Evolutionary conservation across 139 green algal genomes (phyloP), one percentile per base, ranked within the genome.

Genomic region (Picocystis salinarum): DNA sequence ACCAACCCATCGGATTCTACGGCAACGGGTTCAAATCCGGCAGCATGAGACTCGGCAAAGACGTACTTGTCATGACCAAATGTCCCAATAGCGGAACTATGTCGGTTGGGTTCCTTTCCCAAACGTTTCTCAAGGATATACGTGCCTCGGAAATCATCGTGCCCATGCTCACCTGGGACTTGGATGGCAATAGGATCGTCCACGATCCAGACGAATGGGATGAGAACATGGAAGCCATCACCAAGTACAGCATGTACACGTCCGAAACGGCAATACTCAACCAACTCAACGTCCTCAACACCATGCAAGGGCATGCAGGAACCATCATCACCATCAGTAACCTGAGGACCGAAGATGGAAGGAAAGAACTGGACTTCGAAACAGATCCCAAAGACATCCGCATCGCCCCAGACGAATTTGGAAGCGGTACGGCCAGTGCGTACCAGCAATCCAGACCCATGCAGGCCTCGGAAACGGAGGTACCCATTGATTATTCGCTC

Each of bases 1-100:
- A 31, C 25, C 53, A 44, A 39, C 19, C 45, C 28, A 61, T 69
- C 41, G 60, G 49, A 3, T 46, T 50, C 29, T 71, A 73, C 56
- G 63, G 63, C 10, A 75, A 75, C 33, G 65, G 65, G n/a, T 75
- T 75, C 55, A 75, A 75, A 50, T 60, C 56, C 3, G 54, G 63
- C 20, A 67, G 42, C 6, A 75, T 75, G 65, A 42, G 65, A 2
- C 40, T 75, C 39, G 65, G 57, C 3, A 41, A 37, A 6, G 65
- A 75, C 9, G 65, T 67, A 4, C 29, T 75, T 28, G 64, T 75
- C 12, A 42, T 75, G 31, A 67, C 65, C 23, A 60, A 59, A 4
- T 56, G 50, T 28, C 48, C 29, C 13, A 20, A 53, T 0, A 50
- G 30, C 20, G 30, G 23, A 6, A 50, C 48, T 12, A 19, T 28